These are phyloP conservation scores for Xylaria sp. DNA, from an alignment of 2,329 filamentous ascomycete species.

Conservation along the genomic window DNA sequence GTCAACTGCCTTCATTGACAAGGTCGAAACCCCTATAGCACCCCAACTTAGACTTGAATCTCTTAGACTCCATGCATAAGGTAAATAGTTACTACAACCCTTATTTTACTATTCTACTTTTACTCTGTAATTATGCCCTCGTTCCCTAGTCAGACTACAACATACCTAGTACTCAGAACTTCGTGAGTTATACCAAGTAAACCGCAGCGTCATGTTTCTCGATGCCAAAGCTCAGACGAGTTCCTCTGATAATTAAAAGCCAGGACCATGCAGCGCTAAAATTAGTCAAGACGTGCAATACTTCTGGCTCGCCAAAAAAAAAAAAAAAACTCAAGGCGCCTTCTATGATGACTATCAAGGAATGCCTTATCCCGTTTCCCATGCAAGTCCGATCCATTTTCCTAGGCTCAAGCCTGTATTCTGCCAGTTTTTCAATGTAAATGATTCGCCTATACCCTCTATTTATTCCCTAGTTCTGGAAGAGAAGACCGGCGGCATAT, in stretches of 20 bases:
- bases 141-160: slow-evolving; percentile 4
- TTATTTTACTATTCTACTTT: slow-evolving; percentile 3
- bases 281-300: background rate
- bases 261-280: slow-evolving; percentile 10
- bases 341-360: slow-evolving; percentile 33
- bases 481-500: slow-evolving; percentile 84
- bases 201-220: slow-evolving; percentile 12
- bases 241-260: slow-evolving; percentile 7
- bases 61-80: background rate
- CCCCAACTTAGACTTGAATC: background rate
- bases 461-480: slow-evolving; percentile 56
- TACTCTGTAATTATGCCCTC: background rate
- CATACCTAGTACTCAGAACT: slow-evolving; percentile 1
- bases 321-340: slow-evolving; percentile 27
- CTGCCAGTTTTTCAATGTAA: slow-evolving; percentile 22
- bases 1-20: background rate
- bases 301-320: slow-evolving; percentile 18
- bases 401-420: slow-evolving; percentile 20
- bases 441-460: slow-evolving; percentile 11
- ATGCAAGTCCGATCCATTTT: slow-evolving; percentile 30
- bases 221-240: slow-evolving; percentile 7
- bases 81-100: background rate
- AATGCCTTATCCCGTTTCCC: slow-evolving; percentile 24
- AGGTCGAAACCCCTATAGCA: background rate
- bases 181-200: slow-evolving; percentile 7